Conservation (phyloP, 2,329 filamentous ascomycete species). For the Gaeumannomyces sp. region DNA sequence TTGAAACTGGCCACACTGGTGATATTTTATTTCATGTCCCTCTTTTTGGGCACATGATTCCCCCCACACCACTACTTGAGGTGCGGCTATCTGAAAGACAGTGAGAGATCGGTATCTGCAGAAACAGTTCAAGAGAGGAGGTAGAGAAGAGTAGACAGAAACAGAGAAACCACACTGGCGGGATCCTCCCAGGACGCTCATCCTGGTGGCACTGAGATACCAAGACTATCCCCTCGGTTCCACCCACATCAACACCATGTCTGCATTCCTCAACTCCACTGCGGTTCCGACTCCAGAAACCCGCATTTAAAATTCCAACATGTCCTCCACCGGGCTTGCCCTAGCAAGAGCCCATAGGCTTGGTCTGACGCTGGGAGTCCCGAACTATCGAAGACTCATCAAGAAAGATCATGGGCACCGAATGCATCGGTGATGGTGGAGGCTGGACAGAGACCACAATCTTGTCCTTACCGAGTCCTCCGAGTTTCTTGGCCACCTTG, state of each 20-base stretch:
- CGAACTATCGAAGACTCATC: constrained; percentile 1
- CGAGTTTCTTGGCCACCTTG: neutral
- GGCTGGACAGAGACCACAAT: neutral
- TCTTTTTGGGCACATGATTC: neutral
- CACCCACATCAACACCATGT: neutral
- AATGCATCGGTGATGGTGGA: neutral
- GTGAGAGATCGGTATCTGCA: neutral
- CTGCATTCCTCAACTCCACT: neutral
- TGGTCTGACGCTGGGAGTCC: neutral
- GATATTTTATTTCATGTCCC: neutral
- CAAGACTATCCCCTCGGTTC: neutral
- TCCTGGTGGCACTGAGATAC: neutral
- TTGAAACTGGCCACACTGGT: neutral
- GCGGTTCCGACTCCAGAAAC: neutral
- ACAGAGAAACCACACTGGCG: neutral
- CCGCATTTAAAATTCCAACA: neutral
- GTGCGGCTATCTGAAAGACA: neutral
- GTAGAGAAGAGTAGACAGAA: neutral
- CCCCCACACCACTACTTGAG: neutral
- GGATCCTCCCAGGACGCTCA: neutral
- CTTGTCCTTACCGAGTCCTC: neutral
- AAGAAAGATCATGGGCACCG: constrained; percentile 1
- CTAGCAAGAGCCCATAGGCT: neutral
- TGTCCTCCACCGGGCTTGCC: neutral
- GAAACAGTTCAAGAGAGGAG: neutral